phyloP scores from a whole-genome alignment of 1,284 basidiomycete genomes.

The Pyrrhoderma lamaoense region DNA sequence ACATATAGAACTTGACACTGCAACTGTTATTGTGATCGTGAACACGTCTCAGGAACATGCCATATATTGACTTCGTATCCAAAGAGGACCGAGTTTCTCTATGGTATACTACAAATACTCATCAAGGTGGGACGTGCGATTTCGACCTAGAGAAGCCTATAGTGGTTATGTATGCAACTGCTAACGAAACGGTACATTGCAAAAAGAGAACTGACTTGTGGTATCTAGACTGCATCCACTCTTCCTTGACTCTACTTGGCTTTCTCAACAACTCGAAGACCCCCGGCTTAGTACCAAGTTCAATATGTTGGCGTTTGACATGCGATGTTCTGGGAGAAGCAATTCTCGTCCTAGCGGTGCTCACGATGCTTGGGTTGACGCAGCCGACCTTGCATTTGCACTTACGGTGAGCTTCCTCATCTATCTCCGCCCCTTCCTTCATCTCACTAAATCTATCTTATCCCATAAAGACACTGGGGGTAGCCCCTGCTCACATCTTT shows the following conservation, averaged over 20 bases:
- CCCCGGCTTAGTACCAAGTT: conserved; percentile 46
- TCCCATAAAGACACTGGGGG: conserved; percentile 41
- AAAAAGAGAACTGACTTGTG: too few relatives aligned
- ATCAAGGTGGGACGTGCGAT: conserved; percentile 48
- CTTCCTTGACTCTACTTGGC: conserved; percentile 63
- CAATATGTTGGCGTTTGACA: conserved; percentile 70
- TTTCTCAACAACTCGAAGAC: conserved; percentile 59
- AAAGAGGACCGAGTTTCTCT: conserved; percentile 60
- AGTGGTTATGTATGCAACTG: conserved; percentile 37
- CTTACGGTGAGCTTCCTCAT: conserved; percentile 41
- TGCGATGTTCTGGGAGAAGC: conserved; percentile 59
- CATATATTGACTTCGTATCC: conserved; percentile 59
- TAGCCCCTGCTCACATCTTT: conserved; percentile 63
- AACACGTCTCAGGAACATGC: conserved; percentile 38
- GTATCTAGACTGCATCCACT: conserved; percentile 46
- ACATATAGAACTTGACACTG: neutral
- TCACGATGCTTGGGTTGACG: conserved; percentile 68
- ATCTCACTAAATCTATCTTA: conserved; percentile 4
- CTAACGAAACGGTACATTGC: too few relatives aligned
- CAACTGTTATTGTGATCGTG: neutral
- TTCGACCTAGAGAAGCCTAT: conserved; percentile 60
- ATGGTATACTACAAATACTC: conserved; percentile 61
- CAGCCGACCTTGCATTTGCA: conserved; percentile 63
- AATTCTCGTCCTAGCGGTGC: conserved; percentile 42
- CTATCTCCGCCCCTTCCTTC: neutral